Conservation (phyloP, 805 yeast genomes). For the Zygoascus ofunaensis region DNA sequence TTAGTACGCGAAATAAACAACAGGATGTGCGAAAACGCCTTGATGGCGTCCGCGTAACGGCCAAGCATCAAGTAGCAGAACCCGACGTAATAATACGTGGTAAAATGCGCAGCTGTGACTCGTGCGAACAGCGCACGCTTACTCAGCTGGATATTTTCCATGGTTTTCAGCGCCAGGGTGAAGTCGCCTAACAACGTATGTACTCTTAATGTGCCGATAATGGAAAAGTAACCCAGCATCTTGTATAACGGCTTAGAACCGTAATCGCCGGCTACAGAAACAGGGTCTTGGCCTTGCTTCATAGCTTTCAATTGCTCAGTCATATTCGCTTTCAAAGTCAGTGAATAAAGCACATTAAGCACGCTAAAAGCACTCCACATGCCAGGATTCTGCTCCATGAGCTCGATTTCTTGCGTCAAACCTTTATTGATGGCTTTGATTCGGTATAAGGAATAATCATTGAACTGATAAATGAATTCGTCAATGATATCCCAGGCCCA, state of each 20-base stretch:
- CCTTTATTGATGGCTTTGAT: slow-evolving; percentile 30
- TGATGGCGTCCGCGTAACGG: slow-evolving; percentile 43
- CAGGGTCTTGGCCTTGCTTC: slow-evolving; percentile 25
- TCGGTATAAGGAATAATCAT: slow-evolving; percentile 36
- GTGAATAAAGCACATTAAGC: slow-evolving; percentile 40
- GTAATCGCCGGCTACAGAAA: slow-evolving; percentile 34
- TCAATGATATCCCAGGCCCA: slow-evolving; percentile 48
- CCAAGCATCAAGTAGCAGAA: slow-evolving; percentile 43
- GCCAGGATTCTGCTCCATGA: slow-evolving; percentile 33
- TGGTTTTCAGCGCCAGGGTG: slow-evolving; percentile 40
- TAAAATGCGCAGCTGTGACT: slow-evolving; percentile 42
- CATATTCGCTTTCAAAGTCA: slow-evolving; percentile 35
- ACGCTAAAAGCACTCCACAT: slow-evolving; percentile 42
- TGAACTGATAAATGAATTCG: slow-evolving; percentile 45
- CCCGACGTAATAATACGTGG: slow-evolving; percentile 44
- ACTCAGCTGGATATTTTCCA: slow-evolving; percentile 39
- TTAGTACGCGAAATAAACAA: slow-evolving; percentile 39
- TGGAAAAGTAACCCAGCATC: slow-evolving; percentile 39
- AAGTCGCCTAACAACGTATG: slow-evolving; percentile 44
- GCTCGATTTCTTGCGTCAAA: slow-evolving; percentile 29
- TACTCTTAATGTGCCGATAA: slow-evolving; percentile 42
- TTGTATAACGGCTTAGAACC: slow-evolving; percentile 37
- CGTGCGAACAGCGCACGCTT: slow-evolving; percentile 40
- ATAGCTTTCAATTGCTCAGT: slow-evolving; percentile 33
- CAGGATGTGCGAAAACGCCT: slow-evolving; percentile 39